Percentiles rank a stretch among this genome's conserved stretches.
Evolutionary conservation across 2,329 filamentous ascomycete species (phyloP).

Genomic region (Colletotrichum truncatum): DNA sequence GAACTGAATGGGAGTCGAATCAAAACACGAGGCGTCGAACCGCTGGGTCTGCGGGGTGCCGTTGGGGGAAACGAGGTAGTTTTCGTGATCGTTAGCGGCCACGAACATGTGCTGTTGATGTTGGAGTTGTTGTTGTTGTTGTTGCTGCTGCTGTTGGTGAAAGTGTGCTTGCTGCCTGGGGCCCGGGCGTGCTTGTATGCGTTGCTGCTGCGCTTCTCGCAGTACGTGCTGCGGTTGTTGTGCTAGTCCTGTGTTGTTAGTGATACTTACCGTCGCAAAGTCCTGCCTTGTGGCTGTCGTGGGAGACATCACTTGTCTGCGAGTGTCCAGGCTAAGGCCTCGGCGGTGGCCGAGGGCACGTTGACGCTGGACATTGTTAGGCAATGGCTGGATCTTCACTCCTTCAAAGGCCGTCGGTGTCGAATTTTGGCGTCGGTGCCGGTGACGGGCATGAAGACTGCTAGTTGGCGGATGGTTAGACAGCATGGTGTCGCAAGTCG

Average conservation of each 20-base stretch:
- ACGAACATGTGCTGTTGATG: slow-evolving; percentile 40
- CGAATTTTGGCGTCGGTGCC: slow-evolving; percentile 89
- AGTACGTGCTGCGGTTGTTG: slow-evolving; percentile 76
- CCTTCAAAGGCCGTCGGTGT: slow-evolving; percentile 82
- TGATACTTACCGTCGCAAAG: slow-evolving; percentile 61
- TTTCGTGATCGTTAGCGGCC: slow-evolving; percentile 53
- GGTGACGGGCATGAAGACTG: slow-evolving; percentile 78
- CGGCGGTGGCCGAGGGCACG: slow-evolving; percentile 72
- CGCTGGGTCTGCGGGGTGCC: slow-evolving; percentile 63
- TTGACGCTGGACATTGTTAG: slow-evolving; percentile 56
- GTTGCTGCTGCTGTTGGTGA: slow-evolving; percentile 46
- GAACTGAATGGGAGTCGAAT: slow-evolving; percentile 54
- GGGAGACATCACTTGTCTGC: slow-evolving; percentile 63
- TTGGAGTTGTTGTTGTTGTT: slow-evolving; percentile 42
- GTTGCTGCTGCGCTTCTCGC: slow-evolving; percentile 92
- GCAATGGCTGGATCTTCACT: slow-evolving; percentile 73
- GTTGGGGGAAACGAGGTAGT: slow-evolving; percentile 66
- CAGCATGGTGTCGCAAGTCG: slow-evolving; percentile 79
- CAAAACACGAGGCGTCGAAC: slow-evolving; percentile 59
- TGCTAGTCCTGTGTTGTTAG: slow-evolving; percentile 65
- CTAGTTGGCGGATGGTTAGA: slow-evolving; percentile 70
- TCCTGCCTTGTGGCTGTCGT: slow-evolving; percentile 52
- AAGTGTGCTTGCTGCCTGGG: slow-evolving; percentile 46
- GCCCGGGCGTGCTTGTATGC: slow-evolving; percentile 80
- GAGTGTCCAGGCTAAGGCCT: slow-evolving; percentile 85